Percentiles rank a stretch among this genome's conserved stretches.
Conservation (phyloP, 1,139 yeast genomes). For the Saccharomycopsis phalli region DNA sequence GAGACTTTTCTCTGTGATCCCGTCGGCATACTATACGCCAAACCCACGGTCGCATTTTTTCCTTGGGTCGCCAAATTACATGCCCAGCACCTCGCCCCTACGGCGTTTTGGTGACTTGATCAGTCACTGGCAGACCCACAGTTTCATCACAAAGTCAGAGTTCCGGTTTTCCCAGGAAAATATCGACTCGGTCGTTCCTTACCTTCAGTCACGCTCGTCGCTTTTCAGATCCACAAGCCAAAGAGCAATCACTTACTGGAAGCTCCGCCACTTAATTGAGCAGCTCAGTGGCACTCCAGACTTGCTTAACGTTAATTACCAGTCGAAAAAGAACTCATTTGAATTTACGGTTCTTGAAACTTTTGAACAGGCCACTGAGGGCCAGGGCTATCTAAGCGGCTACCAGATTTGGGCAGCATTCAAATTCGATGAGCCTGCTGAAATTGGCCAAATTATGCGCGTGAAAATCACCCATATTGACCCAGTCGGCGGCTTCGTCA, state of each 20-base stretch:
- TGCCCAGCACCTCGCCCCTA: slow-evolving; percentile 83
- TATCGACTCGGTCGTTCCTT: too few species aligned
- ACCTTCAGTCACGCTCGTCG: too few species aligned
- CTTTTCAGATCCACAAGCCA: background rate
- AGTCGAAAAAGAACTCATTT: slow-evolving; percentile 31
- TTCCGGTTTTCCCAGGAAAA: too few species aligned
- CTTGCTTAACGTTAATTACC: slow-evolving; percentile 22
- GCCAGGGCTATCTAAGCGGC: too few species aligned
- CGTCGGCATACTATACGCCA: background rate
- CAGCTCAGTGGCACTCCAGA: slow-evolving; percentile 3
- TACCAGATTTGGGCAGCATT: too few species aligned
- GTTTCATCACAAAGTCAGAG: slow-evolving; percentile 23
- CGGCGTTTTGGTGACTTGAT: slow-evolving; percentile 78
- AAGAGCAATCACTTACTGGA: slow-evolving; percentile 21
- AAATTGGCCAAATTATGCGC: too few species aligned
- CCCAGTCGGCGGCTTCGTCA: too few species aligned
- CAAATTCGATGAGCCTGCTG: too few species aligned
- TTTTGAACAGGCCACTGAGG: too few species aligned
- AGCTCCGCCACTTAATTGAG: background rate
- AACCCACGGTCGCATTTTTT: slow-evolving; percentile 45
- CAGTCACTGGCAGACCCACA: slow-evolving; percentile 65
- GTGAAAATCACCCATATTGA: too few species aligned
- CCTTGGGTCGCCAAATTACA: slow-evolving; percentile 55
- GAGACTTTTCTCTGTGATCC: background rate
- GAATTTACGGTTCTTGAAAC: slow-evolving; percentile 26